A percentile compares a stretch with the other conserved stretches of the same genome.
phyloP scores from a whole-genome alignment of 2,329 filamentous ascomycete genomes.

The Beauveria scarabaeidicola region DNA sequence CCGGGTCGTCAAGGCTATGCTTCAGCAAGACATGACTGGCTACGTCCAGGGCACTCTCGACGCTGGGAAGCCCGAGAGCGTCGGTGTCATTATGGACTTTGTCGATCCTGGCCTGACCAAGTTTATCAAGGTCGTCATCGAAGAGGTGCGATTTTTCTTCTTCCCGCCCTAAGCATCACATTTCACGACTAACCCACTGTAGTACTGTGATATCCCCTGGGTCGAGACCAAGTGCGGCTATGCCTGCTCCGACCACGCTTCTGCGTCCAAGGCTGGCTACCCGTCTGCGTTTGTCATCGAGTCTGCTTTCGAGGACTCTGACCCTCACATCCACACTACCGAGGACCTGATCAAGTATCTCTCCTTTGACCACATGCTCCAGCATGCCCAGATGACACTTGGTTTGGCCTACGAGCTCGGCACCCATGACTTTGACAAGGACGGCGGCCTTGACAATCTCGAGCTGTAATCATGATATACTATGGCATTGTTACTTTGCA shows the following conservation, averaged over 20 bases:
- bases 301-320: constrained; percentile 56
- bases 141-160: constrained; percentile 28
- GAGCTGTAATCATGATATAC: neutral
- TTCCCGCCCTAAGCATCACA: neutral
- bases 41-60: constrained; percentile 77
- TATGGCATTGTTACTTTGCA: neutral
- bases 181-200: neutral
- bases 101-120: constrained; percentile 74
- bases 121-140: constrained; percentile 86
- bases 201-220: constrained; percentile 85
- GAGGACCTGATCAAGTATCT: constrained; percentile 64
- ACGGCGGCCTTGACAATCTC: neutral
- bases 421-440: constrained; percentile 55
- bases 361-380: constrained; percentile 83
- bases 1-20: constrained; percentile 84
- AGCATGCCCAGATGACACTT: constrained; percentile 79
- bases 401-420: constrained; percentile 78
- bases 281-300: constrained; percentile 71
- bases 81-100: constrained; percentile 88
- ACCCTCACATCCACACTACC: constrained; percentile 62
- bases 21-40: constrained; percentile 97
- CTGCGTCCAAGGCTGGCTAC: constrained; percentile 65
- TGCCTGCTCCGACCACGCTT: constrained; percentile 69
- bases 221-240: constrained; percentile 85
- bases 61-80: constrained; percentile 71